These are phyloP conservation scores for Tulasnella sp. DNA, from an alignment of 768 basidiomycete species.

Conservation along the genomic window DNA sequence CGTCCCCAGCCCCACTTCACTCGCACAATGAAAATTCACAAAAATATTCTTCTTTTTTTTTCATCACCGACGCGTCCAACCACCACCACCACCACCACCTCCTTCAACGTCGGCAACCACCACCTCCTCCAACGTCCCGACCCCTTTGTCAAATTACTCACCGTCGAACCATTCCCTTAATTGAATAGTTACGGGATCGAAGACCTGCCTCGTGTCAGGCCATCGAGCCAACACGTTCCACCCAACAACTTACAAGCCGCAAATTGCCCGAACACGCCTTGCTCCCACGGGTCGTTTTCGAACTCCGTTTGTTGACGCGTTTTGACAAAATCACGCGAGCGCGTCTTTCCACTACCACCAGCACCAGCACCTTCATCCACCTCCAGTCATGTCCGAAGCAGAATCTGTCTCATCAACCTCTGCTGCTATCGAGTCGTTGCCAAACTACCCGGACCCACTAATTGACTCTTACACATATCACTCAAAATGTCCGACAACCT, in stretches of 20 bases:
- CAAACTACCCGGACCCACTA: slow-evolving; percentile 35
- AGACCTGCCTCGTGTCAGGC: slow-evolving; percentile 5
- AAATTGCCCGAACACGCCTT: background rate
- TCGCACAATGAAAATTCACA: background rate
- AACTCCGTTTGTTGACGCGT: slow-evolving; percentile 2
- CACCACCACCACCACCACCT: background rate
- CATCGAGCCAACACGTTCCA: slow-evolving; percentile 6
- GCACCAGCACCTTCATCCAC: background rate
- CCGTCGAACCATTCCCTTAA: background rate
- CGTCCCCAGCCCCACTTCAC: background rate
- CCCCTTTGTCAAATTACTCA: background rate
- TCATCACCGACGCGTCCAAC: background rate
- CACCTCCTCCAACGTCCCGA: background rate
- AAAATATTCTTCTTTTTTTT: background rate
- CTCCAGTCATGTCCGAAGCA: slow-evolving; percentile 12
- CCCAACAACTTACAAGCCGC: background rate
- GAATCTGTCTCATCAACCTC: background rate
- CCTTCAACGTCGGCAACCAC: background rate
- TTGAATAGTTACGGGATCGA: background rate
- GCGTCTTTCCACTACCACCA: background rate
- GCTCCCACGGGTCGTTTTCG: background rate
- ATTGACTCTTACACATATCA: slow-evolving; percentile 70
- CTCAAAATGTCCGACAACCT: slow-evolving; percentile 57
- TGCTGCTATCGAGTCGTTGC: slow-evolving; percentile 13
- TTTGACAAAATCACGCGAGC: background rate